Evolutionary conservation across 2,329 filamentous ascomycete genomes (phyloP), one percentile per base, ranked within the genome.

Genomic region (Scortechinia acanthostroma): DNA sequence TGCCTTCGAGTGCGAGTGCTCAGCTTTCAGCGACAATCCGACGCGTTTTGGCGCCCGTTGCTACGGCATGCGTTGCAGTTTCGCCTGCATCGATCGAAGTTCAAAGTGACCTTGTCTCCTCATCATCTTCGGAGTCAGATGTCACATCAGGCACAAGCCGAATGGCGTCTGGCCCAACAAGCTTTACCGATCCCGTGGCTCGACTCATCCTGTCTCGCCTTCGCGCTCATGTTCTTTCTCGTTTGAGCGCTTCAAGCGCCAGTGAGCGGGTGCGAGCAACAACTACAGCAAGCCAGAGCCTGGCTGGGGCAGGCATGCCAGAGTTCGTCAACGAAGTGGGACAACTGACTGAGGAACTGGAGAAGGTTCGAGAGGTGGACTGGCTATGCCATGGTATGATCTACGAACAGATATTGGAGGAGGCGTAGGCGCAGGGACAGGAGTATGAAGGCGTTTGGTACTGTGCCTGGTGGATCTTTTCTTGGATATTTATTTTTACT

Each of bases 281-380:
- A 0, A 76, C 70, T 22, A 74, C 71, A 1, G 79, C 80, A 4
- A 76, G 70, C 13, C 77, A 82, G 49, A 71, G 71, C 5, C 62
- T 84, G 35, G 76, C 78, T 4, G 69, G 69, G 1, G 75, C 73
- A 14, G 80, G 80, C 3, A 71, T 84, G 59, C 72, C 76, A 1
- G 80, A 84, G 51, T 82, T 83, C 52, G 71, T 79, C 6, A 67
- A 59, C 20, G 74, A 79, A 47, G 75, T 83, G 17, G 73, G 74
- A 2, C 70, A 73, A 35, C 64, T 83, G 42, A 77, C 80, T 15
- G 77, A 82, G 21, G 65, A 71, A 49, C 54, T 84, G 45, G 68
- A 73, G 49, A 71, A 72, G 51, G 64, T 83, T 3, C 69, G 74
- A 33, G 71, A 73, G 49, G 76, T 83, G 3, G 78, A 83, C 54